A percentile compares a stretch with the other conserved stretches of the same genome.
Evolutionary conservation across 805 yeast genomes (phyloP).

Genomic region (Starmerella geochares): DNA sequence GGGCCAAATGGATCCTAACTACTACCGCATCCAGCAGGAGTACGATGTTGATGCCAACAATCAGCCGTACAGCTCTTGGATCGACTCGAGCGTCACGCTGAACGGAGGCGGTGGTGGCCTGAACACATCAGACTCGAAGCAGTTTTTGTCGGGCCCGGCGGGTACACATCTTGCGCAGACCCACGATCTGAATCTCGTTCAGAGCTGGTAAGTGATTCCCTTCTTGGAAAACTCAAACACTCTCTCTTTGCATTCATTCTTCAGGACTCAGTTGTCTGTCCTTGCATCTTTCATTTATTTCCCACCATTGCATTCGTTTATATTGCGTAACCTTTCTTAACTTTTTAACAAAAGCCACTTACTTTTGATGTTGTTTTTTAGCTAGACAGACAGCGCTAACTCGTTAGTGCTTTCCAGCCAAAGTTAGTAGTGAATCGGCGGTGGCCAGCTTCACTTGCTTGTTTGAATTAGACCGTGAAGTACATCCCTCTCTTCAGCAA

Average conservation of each 20-base stretch:
- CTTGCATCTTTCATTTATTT: neutral
- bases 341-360: too few species aligned
- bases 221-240: neutral
- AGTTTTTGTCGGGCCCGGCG: constrained; percentile 14
- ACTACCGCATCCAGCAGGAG: constrained; percentile 20
- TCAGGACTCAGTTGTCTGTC: neutral
- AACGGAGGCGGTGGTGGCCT: constrained; percentile 9
- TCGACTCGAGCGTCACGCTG: constrained; percentile 19
- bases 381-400: too few species aligned
- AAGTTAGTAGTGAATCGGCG: too few species aligned
- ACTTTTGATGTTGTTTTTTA: too few species aligned
- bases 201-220: constrained; percentile 16
- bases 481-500: neutral
- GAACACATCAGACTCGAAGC: constrained; percentile 9
- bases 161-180: constrained; percentile 22
- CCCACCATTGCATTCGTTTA: neutral
- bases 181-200: constrained; percentile 6
- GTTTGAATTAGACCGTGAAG: neutral
- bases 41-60: constrained; percentile 9
- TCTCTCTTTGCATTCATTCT: neutral
- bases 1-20: constrained; percentile 6
- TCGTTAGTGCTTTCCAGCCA: too few species aligned
- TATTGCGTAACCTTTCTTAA: neutral
- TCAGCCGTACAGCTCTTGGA: constrained; percentile 18
- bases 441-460: too few species aligned